These are phyloP conservation scores for Penicillium sp. DNA, from an alignment of 2,329 filamentous ascomycete species.

Conservation along the genomic window DNA sequence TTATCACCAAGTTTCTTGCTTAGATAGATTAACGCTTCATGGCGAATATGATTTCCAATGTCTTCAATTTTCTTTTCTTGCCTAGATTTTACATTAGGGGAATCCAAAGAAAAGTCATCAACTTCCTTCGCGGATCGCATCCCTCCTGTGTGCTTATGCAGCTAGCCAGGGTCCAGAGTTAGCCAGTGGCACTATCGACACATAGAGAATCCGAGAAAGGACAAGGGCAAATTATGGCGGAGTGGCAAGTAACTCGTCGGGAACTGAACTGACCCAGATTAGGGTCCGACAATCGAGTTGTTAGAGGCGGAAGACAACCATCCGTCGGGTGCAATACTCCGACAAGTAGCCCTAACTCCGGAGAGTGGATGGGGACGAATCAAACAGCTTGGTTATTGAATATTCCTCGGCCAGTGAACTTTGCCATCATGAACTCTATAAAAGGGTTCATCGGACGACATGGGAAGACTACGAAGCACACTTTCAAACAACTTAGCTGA, in stretches of 20 bases:
- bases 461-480: background rate
- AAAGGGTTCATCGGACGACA: background rate
- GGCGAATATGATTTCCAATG: background rate
- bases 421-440: conserved; percentile 3
- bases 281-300: background rate
- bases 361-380: background rate
- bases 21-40: conserved; percentile 1
- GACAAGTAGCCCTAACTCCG: background rate
- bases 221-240: too few relatives aligned
- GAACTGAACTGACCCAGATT: background rate
- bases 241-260: too few relatives aligned
- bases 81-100: conserved; percentile 1
- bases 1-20: conserved; percentile 4
- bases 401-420: background rate
- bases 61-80: conserved; percentile 1
- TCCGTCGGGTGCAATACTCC: conserved; percentile 7
- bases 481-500: background rate
- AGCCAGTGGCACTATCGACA: too few relatives aligned
- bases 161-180: too few relatives aligned
- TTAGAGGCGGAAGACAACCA: background rate
- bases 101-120: background rate
- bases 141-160: too few relatives aligned
- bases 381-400: background rate
- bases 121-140: background rate
- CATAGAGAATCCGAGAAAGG: too few relatives aligned